Conservation (phyloP, 768 basidiomycete species). For the Boletus insuetus region DNA sequence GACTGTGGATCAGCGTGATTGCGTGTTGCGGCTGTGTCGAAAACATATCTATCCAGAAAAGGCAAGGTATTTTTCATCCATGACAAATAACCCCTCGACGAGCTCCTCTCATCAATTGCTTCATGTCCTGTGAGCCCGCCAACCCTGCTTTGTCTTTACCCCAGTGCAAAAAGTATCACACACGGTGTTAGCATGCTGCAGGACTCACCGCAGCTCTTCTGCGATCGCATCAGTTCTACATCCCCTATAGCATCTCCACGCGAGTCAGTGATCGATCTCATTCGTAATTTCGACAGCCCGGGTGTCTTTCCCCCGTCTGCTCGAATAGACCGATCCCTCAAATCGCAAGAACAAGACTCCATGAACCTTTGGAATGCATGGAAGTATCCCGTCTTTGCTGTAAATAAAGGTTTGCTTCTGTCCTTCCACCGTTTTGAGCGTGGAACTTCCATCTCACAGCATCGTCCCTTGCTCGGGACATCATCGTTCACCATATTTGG, state of each 20-base stretch:
- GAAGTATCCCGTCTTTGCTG: conserved; percentile 66
- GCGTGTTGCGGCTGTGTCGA: no score
- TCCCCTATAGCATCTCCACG: conserved; percentile 17
- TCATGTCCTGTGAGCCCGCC: not conserved
- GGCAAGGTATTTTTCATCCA: conserved; percentile 9
- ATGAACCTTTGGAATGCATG: conserved; percentile 68
- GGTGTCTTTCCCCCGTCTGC: conserved; percentile 72
- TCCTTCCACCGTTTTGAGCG: not conserved
- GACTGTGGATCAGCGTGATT: not conserved
- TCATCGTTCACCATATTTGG: conserved; percentile 76
- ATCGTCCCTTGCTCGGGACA: conserved; percentile 53
- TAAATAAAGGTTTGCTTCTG: conserved; percentile 54
- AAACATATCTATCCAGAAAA: conserved; percentile 24
- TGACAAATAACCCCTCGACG: not conserved
- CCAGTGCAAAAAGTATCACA: not conserved
- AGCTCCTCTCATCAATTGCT: not conserved
- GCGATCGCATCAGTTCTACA: conserved; percentile 5
- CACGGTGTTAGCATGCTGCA: conserved; percentile 19
- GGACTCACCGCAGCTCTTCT: conserved; percentile 23
- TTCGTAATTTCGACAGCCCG: conserved; percentile 60
- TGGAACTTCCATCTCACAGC: conserved; percentile 6
- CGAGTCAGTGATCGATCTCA: conserved; percentile 24
- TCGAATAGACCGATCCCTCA: conserved; percentile 67
- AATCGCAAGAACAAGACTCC: conserved; percentile 51
- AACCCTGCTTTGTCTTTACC: not conserved